These are phyloP conservation scores for Pseudoturritis turrita DNA, from an alignment of 345 rosid species.

Conservation along the genomic window DNA sequence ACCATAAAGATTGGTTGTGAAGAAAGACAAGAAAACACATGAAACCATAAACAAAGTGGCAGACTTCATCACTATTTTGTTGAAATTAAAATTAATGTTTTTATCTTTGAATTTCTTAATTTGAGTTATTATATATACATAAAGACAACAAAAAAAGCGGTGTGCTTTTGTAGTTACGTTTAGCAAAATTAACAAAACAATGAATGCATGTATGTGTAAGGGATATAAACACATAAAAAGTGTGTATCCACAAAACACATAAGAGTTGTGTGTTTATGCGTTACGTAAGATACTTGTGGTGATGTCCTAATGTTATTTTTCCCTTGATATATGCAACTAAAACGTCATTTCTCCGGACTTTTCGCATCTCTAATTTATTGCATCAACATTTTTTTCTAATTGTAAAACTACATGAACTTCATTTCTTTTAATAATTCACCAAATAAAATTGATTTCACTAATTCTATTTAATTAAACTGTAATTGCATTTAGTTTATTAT, in stretches of 20 bases:
- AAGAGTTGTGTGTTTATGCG: neutral
- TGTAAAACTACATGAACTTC: too few species aligned
- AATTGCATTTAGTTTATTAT: too few species aligned
- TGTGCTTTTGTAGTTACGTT: neutral
- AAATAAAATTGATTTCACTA: too few species aligned
- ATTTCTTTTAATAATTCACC: too few species aligned
- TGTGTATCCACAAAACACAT: conserved; percentile 1
- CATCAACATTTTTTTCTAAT: too few species aligned
- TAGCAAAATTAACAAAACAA: neutral
- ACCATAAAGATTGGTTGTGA: neutral
- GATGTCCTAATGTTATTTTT: too few species aligned
- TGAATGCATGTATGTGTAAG: neutral
- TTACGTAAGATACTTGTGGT: too few species aligned
- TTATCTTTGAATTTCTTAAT: neutral
- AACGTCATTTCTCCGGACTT: too few species aligned
- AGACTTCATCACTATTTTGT: conserved; percentile 1
- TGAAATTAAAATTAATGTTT: neutral
- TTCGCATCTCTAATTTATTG: too few species aligned
- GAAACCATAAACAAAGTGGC: conserved; percentile 4
- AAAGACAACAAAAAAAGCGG: neutral
- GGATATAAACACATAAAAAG: neutral
- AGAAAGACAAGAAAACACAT: neutral
- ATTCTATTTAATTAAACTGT: too few species aligned
- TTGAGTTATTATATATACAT: neutral
- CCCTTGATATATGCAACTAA: too few species aligned